Base-by-base conservation (phyloP, 2,329 filamentous ascomycete species). In the Hypoxylon rubiginosum region DNA sequence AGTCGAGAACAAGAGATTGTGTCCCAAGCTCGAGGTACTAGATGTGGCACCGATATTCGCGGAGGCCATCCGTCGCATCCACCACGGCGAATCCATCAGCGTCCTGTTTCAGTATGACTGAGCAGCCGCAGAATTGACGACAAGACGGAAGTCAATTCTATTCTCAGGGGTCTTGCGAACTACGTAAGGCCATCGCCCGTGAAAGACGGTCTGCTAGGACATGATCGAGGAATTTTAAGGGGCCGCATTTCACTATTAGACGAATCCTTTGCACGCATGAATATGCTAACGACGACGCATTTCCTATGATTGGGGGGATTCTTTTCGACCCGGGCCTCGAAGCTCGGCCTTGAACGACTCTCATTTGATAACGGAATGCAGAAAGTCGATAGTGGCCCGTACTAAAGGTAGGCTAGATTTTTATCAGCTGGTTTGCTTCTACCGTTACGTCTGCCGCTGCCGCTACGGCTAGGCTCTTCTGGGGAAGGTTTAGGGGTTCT, bases 81-180 rank as follows among this genome's bases (percentile, higher is more conserved):
- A 99, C 81, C 94, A 98, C 79, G 96, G 96, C 75, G 96, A 99
- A 83, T 97, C 93, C 76, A 97, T 99, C 81, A 97, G 94, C 78
- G 93, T 96, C 66, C 86, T 99, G 55, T 99, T 99, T 81, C 91
- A 94, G 77, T 91, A 93, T 80, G 91, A 93, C 78, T 94, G 75
- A 78, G 58, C 51, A 59, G 39, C 19, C 21, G 36, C 36, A 15
- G 32, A 41, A 48, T 53, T 48, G 26, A n/a, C 48, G 19, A 56
- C 43, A 43, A 15, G 58, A 65, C 34, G 50, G 36, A 48, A 64
- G 60, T 49, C 7, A 30, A 50, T 59, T 52, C 36, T 58, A 34
- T 48, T 19, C 15, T 48, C 19, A 36, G 49, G 49, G 49, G 9
- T 28, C 34, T 48, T 49, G 49, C 54, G 59, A 51, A 43, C 49